These are phyloP conservation scores for Candida sphagnicola DNA, from an alignment of 805 yeast genomes.

Conservation along the genomic window DNA sequence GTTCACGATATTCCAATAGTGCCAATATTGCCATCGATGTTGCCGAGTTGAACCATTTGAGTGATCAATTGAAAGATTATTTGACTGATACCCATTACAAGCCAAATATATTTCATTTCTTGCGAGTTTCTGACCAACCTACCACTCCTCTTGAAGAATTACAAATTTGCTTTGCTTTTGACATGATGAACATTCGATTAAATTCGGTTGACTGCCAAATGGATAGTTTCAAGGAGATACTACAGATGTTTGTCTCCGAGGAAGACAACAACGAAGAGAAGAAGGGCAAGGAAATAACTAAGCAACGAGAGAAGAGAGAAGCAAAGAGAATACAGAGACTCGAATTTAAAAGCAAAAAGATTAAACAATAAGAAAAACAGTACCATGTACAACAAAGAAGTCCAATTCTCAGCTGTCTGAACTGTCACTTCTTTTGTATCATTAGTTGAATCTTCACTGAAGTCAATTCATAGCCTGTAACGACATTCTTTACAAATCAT, in stretches of 20 bases:
- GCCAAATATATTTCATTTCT: conserved; percentile 22
- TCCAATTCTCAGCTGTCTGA: too few relatives aligned
- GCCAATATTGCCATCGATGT: conserved; percentile 24
- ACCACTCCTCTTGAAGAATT: conserved; percentile 23
- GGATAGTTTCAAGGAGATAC: conserved; percentile 19
- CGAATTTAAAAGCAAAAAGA: conserved; percentile 7
- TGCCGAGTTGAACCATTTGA: conserved; percentile 18
- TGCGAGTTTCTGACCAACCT: conserved; percentile 5
- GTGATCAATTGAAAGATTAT: conserved; percentile 24
- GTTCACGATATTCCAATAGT: conserved; percentile 66
- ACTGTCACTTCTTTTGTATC: too few relatives aligned
- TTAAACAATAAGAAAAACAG: conserved; percentile 1
- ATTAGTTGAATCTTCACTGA: too few relatives aligned
- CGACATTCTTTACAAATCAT: too few relatives aligned
- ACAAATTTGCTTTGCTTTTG: conserved; percentile 38
- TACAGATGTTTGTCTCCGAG: conserved; percentile 21
- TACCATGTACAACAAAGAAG: too few relatives aligned
- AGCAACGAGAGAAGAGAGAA: conserved; percentile 29
- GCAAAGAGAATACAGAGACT: conserved; percentile 31
- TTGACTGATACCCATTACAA: conserved; percentile 17
- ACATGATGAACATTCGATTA: conserved; percentile 29
- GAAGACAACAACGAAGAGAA: conserved; percentile 16
- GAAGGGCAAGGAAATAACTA: conserved; percentile 21
- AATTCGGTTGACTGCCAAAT: conserved; percentile 24
- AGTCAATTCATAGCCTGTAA: too few relatives aligned